These are phyloP conservation scores for Globisporangium nunn DNA, from an alignment of 352 stramenopile species.

Conservation along the genomic window DNA sequence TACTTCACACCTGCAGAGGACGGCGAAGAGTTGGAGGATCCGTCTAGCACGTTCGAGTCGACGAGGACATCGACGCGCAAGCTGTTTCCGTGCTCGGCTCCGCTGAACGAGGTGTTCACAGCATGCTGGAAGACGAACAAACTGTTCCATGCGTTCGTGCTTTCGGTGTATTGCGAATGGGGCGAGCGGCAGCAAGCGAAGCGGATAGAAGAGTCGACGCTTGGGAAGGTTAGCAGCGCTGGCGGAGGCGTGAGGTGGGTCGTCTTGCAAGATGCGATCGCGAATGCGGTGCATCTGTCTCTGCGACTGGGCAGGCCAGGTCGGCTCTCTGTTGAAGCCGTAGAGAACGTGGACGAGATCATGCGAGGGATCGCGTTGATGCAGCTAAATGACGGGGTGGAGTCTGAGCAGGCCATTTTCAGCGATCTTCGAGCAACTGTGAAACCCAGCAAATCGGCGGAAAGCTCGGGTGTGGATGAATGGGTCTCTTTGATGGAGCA, in stretches of 20 bases:
- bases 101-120: constrained; percentile 42
- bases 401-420: constrained; percentile 31
- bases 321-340: constrained; percentile 52
- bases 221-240: constrained; percentile 55
- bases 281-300: constrained; percentile 68
- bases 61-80: constrained; percentile 23
- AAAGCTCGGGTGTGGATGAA: constrained; percentile 19
- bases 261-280: constrained; percentile 66
- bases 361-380: constrained; percentile 66
- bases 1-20: constrained; percentile 35
- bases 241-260: constrained; percentile 58
- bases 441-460: constrained; percentile 6
- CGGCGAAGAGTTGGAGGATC: constrained; percentile 21
- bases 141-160: constrained; percentile 66
- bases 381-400: constrained; percentile 65
- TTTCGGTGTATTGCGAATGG: constrained; percentile 61
- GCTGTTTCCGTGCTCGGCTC: constrained; percentile 27
- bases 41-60: constrained; percentile 21
- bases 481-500: constrained; percentile 65
- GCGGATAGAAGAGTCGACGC: constrained; percentile 58
- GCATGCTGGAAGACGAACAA: constrained; percentile 53
- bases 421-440: constrained; percentile 11
- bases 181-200: constrained; percentile 61
- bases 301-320: constrained; percentile 57
- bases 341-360: constrained; percentile 78